Evolutionary conservation across 2,329 filamentous ascomycete genomes (phyloP).

Genomic region (Epichloe sibirici): DNA sequence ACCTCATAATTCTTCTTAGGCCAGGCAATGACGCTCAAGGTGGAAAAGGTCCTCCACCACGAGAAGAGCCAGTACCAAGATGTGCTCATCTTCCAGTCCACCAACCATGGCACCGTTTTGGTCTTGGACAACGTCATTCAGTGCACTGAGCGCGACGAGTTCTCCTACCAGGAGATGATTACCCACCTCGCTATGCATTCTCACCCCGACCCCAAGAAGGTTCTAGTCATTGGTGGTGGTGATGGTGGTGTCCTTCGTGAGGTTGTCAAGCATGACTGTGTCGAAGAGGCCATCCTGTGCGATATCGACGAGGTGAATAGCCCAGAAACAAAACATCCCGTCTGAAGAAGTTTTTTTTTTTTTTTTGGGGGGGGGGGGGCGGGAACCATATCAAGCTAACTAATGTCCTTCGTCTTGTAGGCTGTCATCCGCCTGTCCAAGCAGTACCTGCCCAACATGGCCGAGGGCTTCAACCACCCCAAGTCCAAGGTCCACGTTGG

Average conservation of each 20-base stretch:
- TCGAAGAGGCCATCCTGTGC: slow-evolving; percentile 92
- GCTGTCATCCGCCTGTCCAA: slow-evolving; percentile 97
- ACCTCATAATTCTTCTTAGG: slow-evolving; percentile 31
- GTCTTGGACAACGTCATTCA: slow-evolving; percentile 99
- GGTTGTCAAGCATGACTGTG: slow-evolving; percentile 96
- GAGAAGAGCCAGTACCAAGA: slow-evolving; percentile 99
- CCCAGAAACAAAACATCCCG: background rate
- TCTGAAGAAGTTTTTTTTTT: background rate
- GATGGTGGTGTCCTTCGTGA: slow-evolving; percentile 96
- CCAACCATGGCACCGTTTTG: slow-evolving; percentile 88
- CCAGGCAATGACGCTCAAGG: slow-evolving; percentile 96
- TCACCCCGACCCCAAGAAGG: slow-evolving; percentile 95
- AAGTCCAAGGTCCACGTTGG: slow-evolving; percentile 88
- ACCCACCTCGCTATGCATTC: slow-evolving; percentile 97
- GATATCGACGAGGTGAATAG: slow-evolving; percentile 79
- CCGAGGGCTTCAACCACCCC: slow-evolving; percentile 83
- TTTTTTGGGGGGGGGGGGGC: no score
- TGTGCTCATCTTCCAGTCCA: slow-evolving; percentile 96
- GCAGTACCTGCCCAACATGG: slow-evolving; percentile 92
- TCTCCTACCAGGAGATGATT: slow-evolving; percentile 99
- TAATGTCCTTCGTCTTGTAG: slow-evolving; percentile 24
- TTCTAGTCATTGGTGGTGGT: slow-evolving; percentile 94
- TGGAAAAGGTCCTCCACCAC: slow-evolving; percentile 96
- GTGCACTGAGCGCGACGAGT: slow-evolving; percentile 96
- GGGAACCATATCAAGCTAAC: background rate